These are phyloP conservation scores for Asterochloris sp. DNA, from an alignment of 139 green algal genomes.

Conservation along the genomic window DNA sequence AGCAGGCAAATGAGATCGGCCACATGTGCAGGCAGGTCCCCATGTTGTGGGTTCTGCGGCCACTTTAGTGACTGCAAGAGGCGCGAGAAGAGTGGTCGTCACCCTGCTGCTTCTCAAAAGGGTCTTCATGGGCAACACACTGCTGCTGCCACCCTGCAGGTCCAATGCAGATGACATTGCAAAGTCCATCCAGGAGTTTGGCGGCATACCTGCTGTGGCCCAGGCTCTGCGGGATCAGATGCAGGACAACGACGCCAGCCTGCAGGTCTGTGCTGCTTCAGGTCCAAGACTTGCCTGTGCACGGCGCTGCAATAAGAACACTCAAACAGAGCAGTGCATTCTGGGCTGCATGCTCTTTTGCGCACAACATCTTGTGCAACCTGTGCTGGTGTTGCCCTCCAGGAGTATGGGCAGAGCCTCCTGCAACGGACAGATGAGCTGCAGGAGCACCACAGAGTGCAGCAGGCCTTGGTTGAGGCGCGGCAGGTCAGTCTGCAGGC, in stretches of 20 bases:
- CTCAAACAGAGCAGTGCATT: no score
- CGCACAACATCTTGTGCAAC: no score
- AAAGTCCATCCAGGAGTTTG: slow-evolving; percentile 47
- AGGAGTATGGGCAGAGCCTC: slow-evolving; percentile 13
- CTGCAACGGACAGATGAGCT: slow-evolving; percentile 7
- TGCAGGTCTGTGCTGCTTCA: slow-evolving; percentile 24
- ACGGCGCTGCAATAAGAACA: not conserved
- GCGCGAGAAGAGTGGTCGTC: not conserved
- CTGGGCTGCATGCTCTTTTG: no score
- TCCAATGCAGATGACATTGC: slow-evolving; percentile 58
- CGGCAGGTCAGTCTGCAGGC: not conserved
- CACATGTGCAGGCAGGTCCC: slow-evolving; percentile 4
- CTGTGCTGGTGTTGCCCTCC: not conserved
- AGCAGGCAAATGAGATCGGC: not conserved
- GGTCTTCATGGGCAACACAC: no score
- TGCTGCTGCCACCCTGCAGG: slow-evolving; percentile 13
- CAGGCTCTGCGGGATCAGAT: slow-evolving; percentile 34
- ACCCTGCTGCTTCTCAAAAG: not conserved
- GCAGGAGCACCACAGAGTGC: slow-evolving; percentile 16
- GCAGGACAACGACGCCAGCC: slow-evolving; percentile 22
- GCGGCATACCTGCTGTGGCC: slow-evolving; percentile 25
- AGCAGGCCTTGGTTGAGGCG: not conserved
- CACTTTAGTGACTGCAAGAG: not conserved
- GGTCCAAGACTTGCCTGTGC: slow-evolving; percentile 8
- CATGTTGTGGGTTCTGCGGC: not conserved